phyloP scores from a whole-genome alignment of 176 grass and related monocot species.

The Otatea glauca region DNA sequence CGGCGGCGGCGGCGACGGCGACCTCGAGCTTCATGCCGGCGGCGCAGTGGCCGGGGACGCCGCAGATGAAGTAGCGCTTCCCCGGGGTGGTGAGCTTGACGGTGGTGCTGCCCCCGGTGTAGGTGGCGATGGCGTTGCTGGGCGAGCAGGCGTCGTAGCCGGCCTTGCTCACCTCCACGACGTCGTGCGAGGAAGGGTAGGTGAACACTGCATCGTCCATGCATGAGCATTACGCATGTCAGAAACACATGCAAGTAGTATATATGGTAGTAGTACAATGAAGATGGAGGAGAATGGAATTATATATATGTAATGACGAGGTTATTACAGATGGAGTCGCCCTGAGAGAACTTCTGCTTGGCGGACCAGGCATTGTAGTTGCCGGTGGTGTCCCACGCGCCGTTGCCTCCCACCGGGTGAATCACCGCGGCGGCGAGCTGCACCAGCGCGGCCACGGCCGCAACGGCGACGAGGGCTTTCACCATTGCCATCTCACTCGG shows the following conservation, averaged over 20 bases:
- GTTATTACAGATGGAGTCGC: slow-evolving; percentile 40
- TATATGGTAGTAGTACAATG: too few relatives aligned
- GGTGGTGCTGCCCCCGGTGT: slow-evolving; percentile 39
- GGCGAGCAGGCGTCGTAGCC: slow-evolving; percentile 67
- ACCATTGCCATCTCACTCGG: background rate
- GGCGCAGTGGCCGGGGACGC: slow-evolving; percentile 62
- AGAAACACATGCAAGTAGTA: too few relatives aligned
- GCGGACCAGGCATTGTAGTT: slow-evolving; percentile 42
- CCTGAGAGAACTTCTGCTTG: slow-evolving; percentile 30
- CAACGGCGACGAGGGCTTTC: slow-evolving; percentile 31
- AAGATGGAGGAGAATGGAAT: background rate
- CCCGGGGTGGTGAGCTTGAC: slow-evolving; percentile 55
- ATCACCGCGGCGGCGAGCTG: slow-evolving; percentile 41
- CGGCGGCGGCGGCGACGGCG: slow-evolving; percentile 32
- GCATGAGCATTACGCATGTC: too few relatives aligned
- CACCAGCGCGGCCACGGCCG: slow-evolving; percentile 10
- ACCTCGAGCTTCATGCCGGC: slow-evolving; percentile 81
- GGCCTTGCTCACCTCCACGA: slow-evolving; percentile 63
- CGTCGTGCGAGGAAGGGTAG: slow-evolving; percentile 63
- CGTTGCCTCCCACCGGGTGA: slow-evolving; percentile 42
- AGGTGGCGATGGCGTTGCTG: slow-evolving; percentile 42
- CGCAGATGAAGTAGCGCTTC: slow-evolving; percentile 87
- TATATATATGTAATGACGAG: background rate
- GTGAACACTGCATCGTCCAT: slow-evolving; percentile 47
- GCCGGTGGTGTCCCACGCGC: slow-evolving; percentile 46